Evolutionary conservation across 2,329 filamentous ascomycete species (phyloP), one percentile per base, ranked within the genome.

Genomic region (Huntiella abstrusa): DNA sequence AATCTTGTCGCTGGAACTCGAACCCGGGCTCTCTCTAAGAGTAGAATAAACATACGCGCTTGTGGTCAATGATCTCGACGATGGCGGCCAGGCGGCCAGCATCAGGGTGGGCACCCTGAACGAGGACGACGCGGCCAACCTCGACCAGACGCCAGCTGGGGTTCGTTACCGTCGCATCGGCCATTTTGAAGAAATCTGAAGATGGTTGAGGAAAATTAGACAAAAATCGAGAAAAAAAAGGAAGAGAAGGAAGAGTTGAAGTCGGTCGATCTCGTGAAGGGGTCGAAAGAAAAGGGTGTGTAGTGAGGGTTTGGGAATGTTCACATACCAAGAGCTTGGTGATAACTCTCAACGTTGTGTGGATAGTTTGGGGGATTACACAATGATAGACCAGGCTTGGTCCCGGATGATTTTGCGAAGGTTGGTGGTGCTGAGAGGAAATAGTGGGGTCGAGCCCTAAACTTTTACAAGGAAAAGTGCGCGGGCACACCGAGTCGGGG

Each of bases 11-110:
- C 38, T 45, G 43, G 43, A 46, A 46, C 47, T 49, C 37, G 42
- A 28, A 28, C 22, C 22, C 22, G 22, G 22, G 41, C 32, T 48
- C 41, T 19, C 33, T 22, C 38, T 41, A 38, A 38, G 36, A 38
- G 38, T 17, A 53, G 22, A 28, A 28, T 28, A 49, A 63, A 85
- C 91, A 65, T 93, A 98, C 91, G 71, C 91, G 86, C 79, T 94
- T 95, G 82, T 98, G 88, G 73, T 98, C 91, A 72, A 98, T 91
- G 69, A 98, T 96, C 80, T 98, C 88, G 69, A 94, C 86, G 63
- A 98, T 88, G 61, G 80, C 73, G 61, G 87, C 92, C 60, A 96
- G 77, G 66, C 83, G 83, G 71, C 87, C 87, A 58, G 73, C 71
- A 72, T 70, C 83, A 59, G 80, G 78, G 63, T 86, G 82, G 64